Evolutionary conservation across 371 early-diverging fungal species (phyloP), one percentile per base, ranked within the genome.

Genomic region (Actinomucor elegans): DNA sequence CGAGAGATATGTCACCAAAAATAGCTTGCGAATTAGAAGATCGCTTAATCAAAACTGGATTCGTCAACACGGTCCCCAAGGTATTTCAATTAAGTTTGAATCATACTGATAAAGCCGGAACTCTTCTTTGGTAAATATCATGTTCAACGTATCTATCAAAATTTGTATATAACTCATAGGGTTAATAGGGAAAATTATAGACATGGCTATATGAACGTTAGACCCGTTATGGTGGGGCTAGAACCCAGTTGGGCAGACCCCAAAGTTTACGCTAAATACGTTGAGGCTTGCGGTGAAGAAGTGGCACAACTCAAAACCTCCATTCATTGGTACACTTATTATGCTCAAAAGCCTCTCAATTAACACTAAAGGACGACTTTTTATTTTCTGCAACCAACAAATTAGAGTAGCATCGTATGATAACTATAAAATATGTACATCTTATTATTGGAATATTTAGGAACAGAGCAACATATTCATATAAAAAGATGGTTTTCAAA

Each of bases 151-250:
- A 18, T 31, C 18, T 7, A 29, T 4, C 38, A 11, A 18, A 11
- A 8, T 38, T 38, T 1, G 26, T 23, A 42, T 26, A 4, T 26
- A 5, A 15, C 6, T 12, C 7, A n/a, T 26, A 62, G 66, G 68
- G 24, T 12, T 12, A 10, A n/a, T 26, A 62, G 66, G 68, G 57
- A 56, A 12, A 65, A 68, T 34, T 64, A 57, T 28, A 18, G 24
- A 14, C 57, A 68, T 35, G 58, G 38, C 1, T 48, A 26, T 27
- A 27, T 38, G 6, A 57, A 61, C 2, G 12, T 68, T 15, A 48
- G 57, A 33, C 48, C 54, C 1, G 43, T 50, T 18, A 41, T 68
- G 33, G 42, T 37, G 0, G 33, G 43, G 21, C 35, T 29, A 2
- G 49, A 61, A 21, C 26, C 48, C 1, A 51, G 41, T 4, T 61